These are phyloP conservation scores for Fusarium brevicatenulatum DNA, from an alignment of 2,329 filamentous ascomycete species.

Conservation along the genomic window DNA sequence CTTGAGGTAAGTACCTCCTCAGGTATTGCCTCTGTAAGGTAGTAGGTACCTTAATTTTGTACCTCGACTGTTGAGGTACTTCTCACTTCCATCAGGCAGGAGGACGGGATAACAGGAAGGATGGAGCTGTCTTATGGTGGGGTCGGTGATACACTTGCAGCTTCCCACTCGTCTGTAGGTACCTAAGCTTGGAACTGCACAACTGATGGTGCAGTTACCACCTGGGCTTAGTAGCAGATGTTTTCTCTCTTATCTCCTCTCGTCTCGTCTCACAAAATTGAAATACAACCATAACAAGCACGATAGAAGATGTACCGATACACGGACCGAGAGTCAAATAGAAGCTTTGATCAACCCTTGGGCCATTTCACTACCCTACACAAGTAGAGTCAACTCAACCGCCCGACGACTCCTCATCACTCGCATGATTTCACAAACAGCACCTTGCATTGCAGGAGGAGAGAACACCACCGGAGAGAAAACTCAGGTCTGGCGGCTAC, in stretches of 20 bases:
- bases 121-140: background rate
- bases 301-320: background rate
- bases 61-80: background rate
- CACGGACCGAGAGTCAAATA: background rate
- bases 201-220: background rate
- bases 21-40: background rate
- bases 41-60: no score
- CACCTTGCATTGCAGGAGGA: slow-evolving; percentile 6
- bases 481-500: slow-evolving; percentile 1
- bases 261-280: background rate
- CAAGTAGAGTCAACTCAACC: background rate
- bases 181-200: background rate
- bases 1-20: background rate
- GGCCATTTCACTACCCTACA: slow-evolving; percentile 14
- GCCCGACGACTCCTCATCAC: background rate
- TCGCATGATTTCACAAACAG: background rate
- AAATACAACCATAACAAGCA: background rate
- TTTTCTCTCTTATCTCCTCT: background rate
- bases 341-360: background rate
- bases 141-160: background rate
- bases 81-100: background rate
- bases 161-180: background rate
- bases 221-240: background rate
- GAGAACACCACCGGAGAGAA: slow-evolving; percentile 1
- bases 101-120: background rate